phyloP scores from a whole-genome alignment of 129 eudicot species.

The Centrapalus pauciflorus region DNA sequence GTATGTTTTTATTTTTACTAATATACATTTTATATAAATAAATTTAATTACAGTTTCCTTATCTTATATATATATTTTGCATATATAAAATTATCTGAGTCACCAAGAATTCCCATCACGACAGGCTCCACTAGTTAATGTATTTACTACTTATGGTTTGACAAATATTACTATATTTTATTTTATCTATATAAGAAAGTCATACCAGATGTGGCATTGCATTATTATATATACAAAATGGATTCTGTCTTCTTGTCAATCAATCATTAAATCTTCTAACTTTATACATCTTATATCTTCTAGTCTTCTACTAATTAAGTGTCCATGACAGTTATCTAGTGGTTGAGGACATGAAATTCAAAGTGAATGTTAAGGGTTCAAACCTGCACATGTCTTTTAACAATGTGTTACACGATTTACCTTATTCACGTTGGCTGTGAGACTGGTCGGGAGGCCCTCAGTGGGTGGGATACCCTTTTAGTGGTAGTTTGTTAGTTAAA shows the following conservation, averaged over 20 bases:
- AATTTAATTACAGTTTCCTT: not conserved
- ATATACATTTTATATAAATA: no score
- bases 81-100: not conserved
- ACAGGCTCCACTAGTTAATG: not conserved
- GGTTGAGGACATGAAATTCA: not conserved
- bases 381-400: no score
- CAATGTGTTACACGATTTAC: no score
- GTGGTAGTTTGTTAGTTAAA: no score
- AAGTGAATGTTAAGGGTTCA: no score
- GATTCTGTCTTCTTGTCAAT: not conserved
- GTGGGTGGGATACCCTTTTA: no score
- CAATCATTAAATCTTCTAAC: not conserved
- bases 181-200: not conserved
- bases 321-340: no score
- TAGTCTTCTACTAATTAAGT: no score
- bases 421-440: no score
- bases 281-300: not conserved
- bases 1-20: no score
- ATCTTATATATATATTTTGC: not conserved
- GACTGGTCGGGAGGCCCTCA: no score
- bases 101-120: not conserved
- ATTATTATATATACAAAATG: constrained; percentile 1
- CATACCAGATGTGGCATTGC: not conserved
- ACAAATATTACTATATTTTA: no score
- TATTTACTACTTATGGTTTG: not conserved